Evolutionary conservation across 257 asterid species (phyloP).

Genomic region (Salvia miltiorrhiza): DNA sequence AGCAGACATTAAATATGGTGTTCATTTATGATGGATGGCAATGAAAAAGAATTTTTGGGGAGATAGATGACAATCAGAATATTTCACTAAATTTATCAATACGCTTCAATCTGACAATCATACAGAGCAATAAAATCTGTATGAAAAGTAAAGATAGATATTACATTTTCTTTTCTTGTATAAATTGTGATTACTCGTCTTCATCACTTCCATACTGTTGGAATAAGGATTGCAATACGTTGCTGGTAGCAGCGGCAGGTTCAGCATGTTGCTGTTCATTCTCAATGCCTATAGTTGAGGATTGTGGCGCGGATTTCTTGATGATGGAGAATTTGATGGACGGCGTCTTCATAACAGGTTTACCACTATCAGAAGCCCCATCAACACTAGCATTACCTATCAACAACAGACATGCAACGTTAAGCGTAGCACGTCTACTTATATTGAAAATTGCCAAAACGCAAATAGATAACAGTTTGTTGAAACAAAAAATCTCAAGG

Average conservation of each 20-base stretch:
- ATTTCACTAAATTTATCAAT: background rate
- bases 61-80: background rate
- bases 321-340: constrained; percentile 38
- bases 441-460: background rate
- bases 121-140: background rate
- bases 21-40: background rate
- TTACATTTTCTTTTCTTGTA: background rate
- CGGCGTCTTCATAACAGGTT: constrained; percentile 30
- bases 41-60: background rate
- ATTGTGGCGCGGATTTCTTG: constrained; percentile 36
- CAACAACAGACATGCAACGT: background rate
- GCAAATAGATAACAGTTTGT: background rate
- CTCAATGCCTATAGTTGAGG: background rate
- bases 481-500: background rate
- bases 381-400: constrained; percentile 22
- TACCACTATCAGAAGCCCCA: constrained; percentile 23
- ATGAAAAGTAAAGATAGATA: too few relatives aligned
- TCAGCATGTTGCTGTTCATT: constrained; percentile 13
- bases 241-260: constrained; percentile 4
- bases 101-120: background rate
- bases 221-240: constrained; percentile 47
- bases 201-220: constrained; percentile 61
- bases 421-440: background rate
- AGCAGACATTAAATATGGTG: background rate
- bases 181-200: constrained; percentile 28